phyloP scores from a whole-genome alignment of 2,329 filamentous ascomycete genomes.

The Fusarium sp. region DNA sequence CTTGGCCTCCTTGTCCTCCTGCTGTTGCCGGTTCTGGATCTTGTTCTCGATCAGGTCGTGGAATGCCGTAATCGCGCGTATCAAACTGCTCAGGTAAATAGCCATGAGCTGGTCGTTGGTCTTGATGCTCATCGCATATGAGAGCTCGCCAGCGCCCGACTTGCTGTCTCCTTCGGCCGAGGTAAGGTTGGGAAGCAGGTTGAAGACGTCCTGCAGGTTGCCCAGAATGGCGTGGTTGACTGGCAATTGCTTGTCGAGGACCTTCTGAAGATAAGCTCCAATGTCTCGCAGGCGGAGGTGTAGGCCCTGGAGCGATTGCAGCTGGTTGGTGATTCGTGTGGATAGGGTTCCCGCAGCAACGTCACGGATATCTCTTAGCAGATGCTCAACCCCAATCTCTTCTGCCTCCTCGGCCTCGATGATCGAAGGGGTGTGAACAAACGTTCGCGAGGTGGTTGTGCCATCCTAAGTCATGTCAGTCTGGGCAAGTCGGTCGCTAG shows the following conservation, averaged over 20 bases:
- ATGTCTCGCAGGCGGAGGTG: constrained; percentile 96
- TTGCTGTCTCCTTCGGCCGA: constrained; percentile 79
- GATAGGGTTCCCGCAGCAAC: constrained; percentile 97
- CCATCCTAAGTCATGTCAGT: constrained; percentile 76
- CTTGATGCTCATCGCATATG: constrained; percentile 98
- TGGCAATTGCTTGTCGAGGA: constrained; percentile 90
- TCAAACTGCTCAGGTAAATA: constrained; percentile 93
- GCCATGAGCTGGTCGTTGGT: constrained; percentile 99
- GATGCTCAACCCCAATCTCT: constrained; percentile 98
- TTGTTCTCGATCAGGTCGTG: constrained; percentile 99
- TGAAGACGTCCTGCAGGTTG: constrained; percentile 99
- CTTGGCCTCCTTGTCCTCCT: constrained; percentile 93
- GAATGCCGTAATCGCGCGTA: constrained; percentile 97
- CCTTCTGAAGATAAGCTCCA: constrained; percentile 93
- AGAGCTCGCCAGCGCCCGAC: constrained; percentile 81
- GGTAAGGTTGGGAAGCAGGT: constrained; percentile 94
- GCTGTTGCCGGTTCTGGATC: constrained; percentile 97
- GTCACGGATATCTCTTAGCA: constrained; percentile 97
- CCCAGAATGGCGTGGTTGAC: constrained; percentile 98
- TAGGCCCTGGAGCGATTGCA: constrained; percentile 95
- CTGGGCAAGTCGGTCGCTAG: background rate
- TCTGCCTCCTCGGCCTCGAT: constrained; percentile 99
- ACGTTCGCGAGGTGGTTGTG: constrained; percentile 95
- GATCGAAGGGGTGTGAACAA: constrained; percentile 97
- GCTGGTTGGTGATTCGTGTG: constrained; percentile 95